A percentile compares a stretch with the other conserved stretches of the same genome.
Conservation (phyloP, 192 early-diverging fungal species). For the Chytriomyces sp. region DNA sequence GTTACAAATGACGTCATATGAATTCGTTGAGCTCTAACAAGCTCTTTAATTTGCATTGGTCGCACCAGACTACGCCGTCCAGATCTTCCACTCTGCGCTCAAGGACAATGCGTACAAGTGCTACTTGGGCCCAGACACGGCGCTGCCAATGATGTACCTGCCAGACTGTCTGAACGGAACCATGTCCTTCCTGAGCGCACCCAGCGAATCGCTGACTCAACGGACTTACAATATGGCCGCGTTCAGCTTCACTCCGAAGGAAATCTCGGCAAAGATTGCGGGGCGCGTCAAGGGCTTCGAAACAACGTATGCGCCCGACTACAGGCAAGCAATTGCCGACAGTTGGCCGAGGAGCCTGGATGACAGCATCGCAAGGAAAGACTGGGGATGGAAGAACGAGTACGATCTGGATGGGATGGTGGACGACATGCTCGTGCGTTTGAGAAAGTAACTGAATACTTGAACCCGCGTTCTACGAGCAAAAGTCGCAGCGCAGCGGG, state of each 20-base stretch:
- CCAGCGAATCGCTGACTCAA: constrained; percentile 56
- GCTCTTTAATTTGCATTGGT: too few relatives aligned
- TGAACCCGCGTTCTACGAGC: constrained; percentile 28
- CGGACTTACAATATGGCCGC: constrained; percentile 70
- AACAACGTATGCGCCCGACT: constrained; percentile 64
- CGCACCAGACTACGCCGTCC: constrained; percentile 63
- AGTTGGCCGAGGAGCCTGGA: constrained; percentile 70
- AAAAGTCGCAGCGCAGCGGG: constrained; percentile 6
- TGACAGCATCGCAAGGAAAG: constrained; percentile 60
- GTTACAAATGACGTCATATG: not conserved
- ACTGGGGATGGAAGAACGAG: constrained; percentile 71
- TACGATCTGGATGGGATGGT: constrained; percentile 64
- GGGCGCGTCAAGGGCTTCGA: constrained; percentile 58
- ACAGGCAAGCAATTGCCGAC: constrained; percentile 69
- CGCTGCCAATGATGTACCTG: constrained; percentile 72
- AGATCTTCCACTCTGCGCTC: constrained; percentile 71
- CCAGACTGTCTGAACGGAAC: constrained; percentile 71
- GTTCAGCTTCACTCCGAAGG: constrained; percentile 62
- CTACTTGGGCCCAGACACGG: constrained; percentile 61
- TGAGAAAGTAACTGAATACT: not conserved
- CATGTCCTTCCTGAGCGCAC: constrained; percentile 62
- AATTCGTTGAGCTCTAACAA: too few relatives aligned
- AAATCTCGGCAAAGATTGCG: constrained; percentile 61
- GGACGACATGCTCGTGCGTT: constrained; percentile 57
- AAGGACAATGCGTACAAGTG: constrained; percentile 62